phyloP scores from a whole-genome alignment of 768 basidiomycete species.

The Lyophyllum decastes region DNA sequence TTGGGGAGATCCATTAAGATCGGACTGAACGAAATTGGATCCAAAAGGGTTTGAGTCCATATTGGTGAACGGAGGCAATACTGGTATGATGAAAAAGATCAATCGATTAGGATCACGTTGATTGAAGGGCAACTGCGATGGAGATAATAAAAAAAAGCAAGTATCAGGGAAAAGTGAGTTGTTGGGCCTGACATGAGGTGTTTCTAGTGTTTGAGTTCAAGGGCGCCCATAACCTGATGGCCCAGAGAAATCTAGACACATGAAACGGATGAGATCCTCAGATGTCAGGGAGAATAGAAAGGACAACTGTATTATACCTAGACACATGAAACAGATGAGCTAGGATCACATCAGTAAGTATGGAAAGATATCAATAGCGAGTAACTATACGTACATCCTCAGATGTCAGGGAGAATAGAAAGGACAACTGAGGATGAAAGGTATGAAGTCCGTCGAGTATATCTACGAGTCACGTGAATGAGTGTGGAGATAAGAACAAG shows the following conservation, averaged over 20 bases:
- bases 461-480: background rate
- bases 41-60: background rate
- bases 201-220: background rate
- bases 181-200: background rate
- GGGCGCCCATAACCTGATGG: background rate
- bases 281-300: background rate
- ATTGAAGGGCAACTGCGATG: background rate
- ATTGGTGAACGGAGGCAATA: background rate
- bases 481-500: background rate
- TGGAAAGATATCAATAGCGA: background rate
- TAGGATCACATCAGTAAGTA: background rate
- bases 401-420: background rate
- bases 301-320: background rate
- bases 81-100: background rate
- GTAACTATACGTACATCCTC: background rate
- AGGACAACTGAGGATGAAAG: background rate
- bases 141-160: background rate
- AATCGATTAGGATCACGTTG: background rate
- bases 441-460: background rate
- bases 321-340: background rate
- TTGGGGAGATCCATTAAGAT: too few relatives aligned
- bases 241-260: background rate
- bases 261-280: background rate
- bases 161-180: background rate
- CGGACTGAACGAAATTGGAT: too few relatives aligned